Base-by-base conservation (phyloP, 2,329 filamentous ascomycete species). In the Colletotrichum falcatum region DNA sequence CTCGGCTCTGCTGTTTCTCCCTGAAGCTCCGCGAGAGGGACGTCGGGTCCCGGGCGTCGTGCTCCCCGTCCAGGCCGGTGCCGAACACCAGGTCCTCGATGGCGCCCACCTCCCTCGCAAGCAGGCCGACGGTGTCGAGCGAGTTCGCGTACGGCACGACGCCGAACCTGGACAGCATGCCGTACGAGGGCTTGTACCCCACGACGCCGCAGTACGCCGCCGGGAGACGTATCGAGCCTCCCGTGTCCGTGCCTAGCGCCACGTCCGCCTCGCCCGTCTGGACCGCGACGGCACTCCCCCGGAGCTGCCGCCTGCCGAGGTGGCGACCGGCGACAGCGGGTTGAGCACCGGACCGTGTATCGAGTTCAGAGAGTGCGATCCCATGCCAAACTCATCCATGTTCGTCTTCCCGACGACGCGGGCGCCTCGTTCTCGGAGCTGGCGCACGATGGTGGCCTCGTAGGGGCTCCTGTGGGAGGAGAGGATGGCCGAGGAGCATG, bases 341-440 rank as follows among this genome's bases (percentile, higher is more conserved):
- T 87, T 90, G 62, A 79, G 83, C 5, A 95, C 92, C 1, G 88
- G 79, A 1, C 92, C 93, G 75, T 91, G 89, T 65, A 85, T 81
- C 0, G 94, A 94, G 76, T 91, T 90, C 61, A 83, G 83, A 1
- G 94, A 95, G 75, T 97, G 91, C 11, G 94, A 97, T 2, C 94
- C 94, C 95, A 97, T 97, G 35, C 95, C 94, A 78, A 97, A 97
- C 78, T 97, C 96, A 81, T 98, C 96, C 85, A 98, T 90, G 78
- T 97, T 97, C 2, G 94, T 95, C 81, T 97, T 97, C 8, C 92
- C 92, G 1, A 90, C 85, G 2, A 95, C 79, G 7, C 87, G 79
- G 7, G 89, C 90, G 51, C 91, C 92, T 6, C 87, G 85, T 35
- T 83, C 78, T 66, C 88, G 87, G 42, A 98, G 85, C 75, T 91